These are phyloP conservation scores for Phialophora macrospora DNA, from an alignment of 2,329 filamentous ascomycete species.

Conservation along the genomic window DNA sequence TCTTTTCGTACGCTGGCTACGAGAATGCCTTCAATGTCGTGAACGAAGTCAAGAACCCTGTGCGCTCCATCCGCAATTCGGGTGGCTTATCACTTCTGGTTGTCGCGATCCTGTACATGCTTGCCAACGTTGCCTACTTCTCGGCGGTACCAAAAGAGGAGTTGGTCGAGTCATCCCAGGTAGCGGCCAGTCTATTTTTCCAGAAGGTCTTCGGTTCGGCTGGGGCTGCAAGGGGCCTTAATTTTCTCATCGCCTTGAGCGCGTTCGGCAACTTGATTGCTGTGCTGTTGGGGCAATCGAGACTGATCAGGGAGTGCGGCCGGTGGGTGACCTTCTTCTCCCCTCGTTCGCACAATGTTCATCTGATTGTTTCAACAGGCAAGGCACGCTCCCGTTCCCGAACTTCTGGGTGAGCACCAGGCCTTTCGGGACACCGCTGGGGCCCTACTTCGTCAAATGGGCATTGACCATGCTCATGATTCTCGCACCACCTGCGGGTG, in stretches of 20 bases:
- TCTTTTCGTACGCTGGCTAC: slow-evolving; percentile 64
- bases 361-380: slow-evolving; percentile 45
- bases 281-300: slow-evolving; percentile 60
- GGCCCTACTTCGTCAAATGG: slow-evolving; percentile 65
- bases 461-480: slow-evolving; percentile 64
- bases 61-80: slow-evolving; percentile 59
- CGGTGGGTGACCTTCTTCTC: slow-evolving; percentile 5
- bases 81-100: slow-evolving; percentile 57
- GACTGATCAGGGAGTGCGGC: slow-evolving; percentile 65
- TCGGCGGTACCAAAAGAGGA: slow-evolving; percentile 60
- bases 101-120: slow-evolving; percentile 61
- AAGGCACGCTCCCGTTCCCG: slow-evolving; percentile 66
- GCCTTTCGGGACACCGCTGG: slow-evolving; percentile 67
- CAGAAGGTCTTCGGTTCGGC: slow-evolving; percentile 60
- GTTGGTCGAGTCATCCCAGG: slow-evolving; percentile 59
- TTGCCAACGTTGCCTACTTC: slow-evolving; percentile 67
- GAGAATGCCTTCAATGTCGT: slow-evolving; percentile 66
- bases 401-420: slow-evolving; percentile 66
- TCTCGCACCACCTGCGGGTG: slow-evolving; percentile 63
- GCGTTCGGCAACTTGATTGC: slow-evolving; percentile 65
- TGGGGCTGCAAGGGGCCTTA: slow-evolving; percentile 58
- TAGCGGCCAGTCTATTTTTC: slow-evolving; percentile 65
- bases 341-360: background rate
- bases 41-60: slow-evolving; percentile 63
- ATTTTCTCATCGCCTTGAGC: slow-evolving; percentile 62